Base-by-base conservation (phyloP, 805 yeast genomes). In the Saccharomycopsis amapae region DNA sequence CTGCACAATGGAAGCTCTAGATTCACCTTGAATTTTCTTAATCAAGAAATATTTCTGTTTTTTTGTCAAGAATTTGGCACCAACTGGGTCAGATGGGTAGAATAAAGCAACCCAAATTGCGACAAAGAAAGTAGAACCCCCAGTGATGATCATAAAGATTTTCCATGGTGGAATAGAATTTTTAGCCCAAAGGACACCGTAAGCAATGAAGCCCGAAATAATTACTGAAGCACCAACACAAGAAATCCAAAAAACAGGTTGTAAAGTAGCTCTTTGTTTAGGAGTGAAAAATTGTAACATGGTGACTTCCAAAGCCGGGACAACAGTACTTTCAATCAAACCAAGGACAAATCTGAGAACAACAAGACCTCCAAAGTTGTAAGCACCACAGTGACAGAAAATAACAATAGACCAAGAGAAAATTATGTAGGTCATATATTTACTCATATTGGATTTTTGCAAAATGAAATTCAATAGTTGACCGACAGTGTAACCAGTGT, bases 51-150 rank as follows among this genome's bases (percentile, higher is more conserved):
- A 38, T 45, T 66, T 73, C 55, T 76, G 79, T 41, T 68, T 65
- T 3, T 53, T 53, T 2, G 67, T 55, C 24, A 75, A 62, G 51
- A 65, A 68, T 34, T 53, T 59, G 12, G 73, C 70, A 32, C 61
- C 63, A 3, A 75, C 59, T 4, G 79, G 80, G 53, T 72, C 71
- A 44, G 67, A 63, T 13, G 80, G 80, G 50, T 69, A 74, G 20
- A 62, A 43, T 53, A 66, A 67, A 41, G 58, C 58, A 4, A 62
- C 44, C 1, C 57, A 20, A 2, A 59, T 26, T 2, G 64, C 52
- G 20, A 67, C 46, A n/a, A 65, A 23, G 7, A 72, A 57, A 0
- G 80, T 68, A 19, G 70, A 52, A 20, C 70, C 67, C 23, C 79
- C 82, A 43, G 68, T 65, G 24, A 74, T 66, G 18, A 73, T 65